Conservation (phyloP, 106 monocot genomes). For the Vanilla planifolia region DNA sequence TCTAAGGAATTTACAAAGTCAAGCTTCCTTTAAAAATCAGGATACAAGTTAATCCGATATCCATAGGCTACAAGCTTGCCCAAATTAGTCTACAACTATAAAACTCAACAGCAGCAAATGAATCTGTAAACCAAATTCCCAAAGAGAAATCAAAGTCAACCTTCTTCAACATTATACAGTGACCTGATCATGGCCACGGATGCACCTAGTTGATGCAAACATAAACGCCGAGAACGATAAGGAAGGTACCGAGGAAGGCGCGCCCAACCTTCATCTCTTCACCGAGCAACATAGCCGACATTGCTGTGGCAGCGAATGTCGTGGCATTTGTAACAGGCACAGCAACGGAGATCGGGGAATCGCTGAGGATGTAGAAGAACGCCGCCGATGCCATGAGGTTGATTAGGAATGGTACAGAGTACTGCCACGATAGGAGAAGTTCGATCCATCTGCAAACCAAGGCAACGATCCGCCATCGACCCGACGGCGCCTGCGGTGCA, state of each 20-base stretch:
- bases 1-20: too few species aligned
- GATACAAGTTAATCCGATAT: too few species aligned
- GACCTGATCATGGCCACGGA: too few species aligned
- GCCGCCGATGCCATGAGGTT: slow-evolving; percentile 89
- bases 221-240: slow-evolving; percentile 79
- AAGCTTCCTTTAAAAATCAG: too few species aligned
- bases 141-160: too few species aligned
- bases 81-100: too few species aligned
- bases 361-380: slow-evolving; percentile 82
- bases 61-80: too few species aligned
- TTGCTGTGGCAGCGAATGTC: slow-evolving; percentile 93
- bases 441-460: slow-evolving; percentile 36
- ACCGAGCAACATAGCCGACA: slow-evolving; percentile 50
- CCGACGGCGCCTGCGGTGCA: neutral
- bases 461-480: slow-evolving; percentile 11
- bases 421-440: slow-evolving; percentile 75
- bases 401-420: slow-evolving; percentile 72
- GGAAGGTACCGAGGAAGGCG: slow-evolving; percentile 36
- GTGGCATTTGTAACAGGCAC: slow-evolving; percentile 95
- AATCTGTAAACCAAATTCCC: too few species aligned
- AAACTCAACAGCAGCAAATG: too few species aligned
- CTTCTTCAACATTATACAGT: too few species aligned
- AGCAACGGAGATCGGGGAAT: slow-evolving; percentile 76
- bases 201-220: slow-evolving; percentile 51
- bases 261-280: slow-evolving; percentile 41